These are phyloP conservation scores for Saksenaea vasiformis DNA, from an alignment of 371 early-diverging fungal species.

Conservation along the genomic window DNA sequence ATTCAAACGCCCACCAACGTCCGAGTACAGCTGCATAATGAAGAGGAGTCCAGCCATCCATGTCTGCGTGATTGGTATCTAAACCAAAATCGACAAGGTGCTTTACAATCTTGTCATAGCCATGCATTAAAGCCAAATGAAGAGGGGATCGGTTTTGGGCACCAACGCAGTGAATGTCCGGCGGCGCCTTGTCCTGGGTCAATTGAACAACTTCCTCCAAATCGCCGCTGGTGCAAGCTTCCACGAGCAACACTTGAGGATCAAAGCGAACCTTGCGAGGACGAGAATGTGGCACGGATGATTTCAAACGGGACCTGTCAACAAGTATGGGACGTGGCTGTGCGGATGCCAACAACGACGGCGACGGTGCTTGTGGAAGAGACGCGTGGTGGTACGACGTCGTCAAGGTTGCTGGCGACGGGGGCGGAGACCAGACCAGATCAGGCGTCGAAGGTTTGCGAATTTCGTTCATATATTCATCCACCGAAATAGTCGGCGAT, in stretches of 20 bases:
- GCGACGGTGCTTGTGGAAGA: neutral
- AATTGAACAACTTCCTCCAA: neutral
- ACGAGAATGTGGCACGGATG: neutral
- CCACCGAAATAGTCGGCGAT: neutral
- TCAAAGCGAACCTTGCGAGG: slow-evolving; percentile 38
- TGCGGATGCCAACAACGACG: neutral
- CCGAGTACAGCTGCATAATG: slow-evolving; percentile 50
- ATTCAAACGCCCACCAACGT: slow-evolving; percentile 38
- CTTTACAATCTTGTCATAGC: slow-evolving; percentile 30
- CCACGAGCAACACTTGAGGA: slow-evolving; percentile 32
- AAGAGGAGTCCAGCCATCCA: slow-evolving; percentile 50
- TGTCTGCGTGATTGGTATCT: slow-evolving; percentile 38
- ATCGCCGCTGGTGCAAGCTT: slow-evolving; percentile 46
- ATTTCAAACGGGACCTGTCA: neutral
- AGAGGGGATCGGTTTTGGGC: slow-evolving; percentile 8
- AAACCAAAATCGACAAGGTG: slow-evolving; percentile 21
- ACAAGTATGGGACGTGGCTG: neutral
- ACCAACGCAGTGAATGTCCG: neutral
- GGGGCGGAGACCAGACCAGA: slow-evolving; percentile 3
- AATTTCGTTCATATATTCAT: neutral
- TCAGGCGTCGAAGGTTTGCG: neutral
- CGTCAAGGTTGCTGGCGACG: slow-evolving; percentile 1
- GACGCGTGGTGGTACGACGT: neutral
- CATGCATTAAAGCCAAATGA: slow-evolving; percentile 41
- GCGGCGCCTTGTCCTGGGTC: neutral